A percentile compares a stretch with the other conserved stretches of the same genome.
phyloP scores from a whole-genome alignment of 1,284 basidiomycete species.

The Inonotus obliquus region DNA sequence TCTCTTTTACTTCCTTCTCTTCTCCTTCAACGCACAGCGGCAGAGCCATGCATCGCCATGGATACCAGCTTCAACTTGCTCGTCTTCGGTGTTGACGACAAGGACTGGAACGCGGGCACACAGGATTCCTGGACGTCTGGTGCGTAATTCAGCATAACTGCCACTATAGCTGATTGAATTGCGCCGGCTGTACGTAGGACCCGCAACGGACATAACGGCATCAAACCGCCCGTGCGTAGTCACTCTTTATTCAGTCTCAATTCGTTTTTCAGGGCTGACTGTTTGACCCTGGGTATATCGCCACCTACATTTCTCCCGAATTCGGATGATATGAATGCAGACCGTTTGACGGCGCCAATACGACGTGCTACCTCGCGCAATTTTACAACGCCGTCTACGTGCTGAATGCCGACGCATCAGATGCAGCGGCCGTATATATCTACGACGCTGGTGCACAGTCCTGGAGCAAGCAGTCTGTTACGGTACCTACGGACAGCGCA shows the following conservation, averaged over 20 bases:
- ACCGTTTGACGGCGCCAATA: conserved; percentile 60
- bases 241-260: conserved; percentile 4
- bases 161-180: conserved; percentile 24
- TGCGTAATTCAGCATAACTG: conserved; percentile 27
- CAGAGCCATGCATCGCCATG: conserved; percentile 61
- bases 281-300: neutral
- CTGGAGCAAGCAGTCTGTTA: conserved; percentile 58
- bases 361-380: conserved; percentile 71
- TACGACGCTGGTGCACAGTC: conserved; percentile 59
- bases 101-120: conserved; percentile 68
- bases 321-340: conserved; percentile 30
- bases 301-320: neutral
- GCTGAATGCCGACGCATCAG: conserved; percentile 65
- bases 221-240: conserved; percentile 61
- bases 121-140: conserved; percentile 61
- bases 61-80: conserved; percentile 67
- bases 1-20: conserved; percentile 50
- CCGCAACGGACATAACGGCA: conserved; percentile 58
- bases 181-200: conserved; percentile 29
- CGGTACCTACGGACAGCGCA: conserved; percentile 34
- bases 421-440: conserved; percentile 61
- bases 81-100: conserved; percentile 67
- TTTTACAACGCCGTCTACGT: conserved; percentile 78
- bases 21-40: conserved; percentile 27
- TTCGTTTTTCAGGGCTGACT: neutral